Evolutionary conservation across 148 eudicot genomes (phyloP).

Genomic region (Camellia japonica): DNA sequence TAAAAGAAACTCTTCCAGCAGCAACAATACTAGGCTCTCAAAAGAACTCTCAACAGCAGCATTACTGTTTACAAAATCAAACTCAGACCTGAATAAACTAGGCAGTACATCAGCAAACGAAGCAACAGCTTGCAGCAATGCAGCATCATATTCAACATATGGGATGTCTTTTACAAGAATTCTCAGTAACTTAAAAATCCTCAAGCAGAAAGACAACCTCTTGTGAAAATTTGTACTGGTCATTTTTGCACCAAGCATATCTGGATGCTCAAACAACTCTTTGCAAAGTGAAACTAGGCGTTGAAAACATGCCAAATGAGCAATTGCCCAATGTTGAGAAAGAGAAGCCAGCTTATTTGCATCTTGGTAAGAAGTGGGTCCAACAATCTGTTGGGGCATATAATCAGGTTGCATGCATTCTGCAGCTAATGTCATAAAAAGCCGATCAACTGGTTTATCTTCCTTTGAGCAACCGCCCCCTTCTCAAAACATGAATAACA

Average conservation of each 20-base stretch:
- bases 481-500: slow-evolving; percentile 29
- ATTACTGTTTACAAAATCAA: slow-evolving; percentile 58
- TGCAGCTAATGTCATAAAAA: slow-evolving; percentile 64
- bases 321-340: slow-evolving; percentile 75
- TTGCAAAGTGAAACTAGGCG: slow-evolving; percentile 62
- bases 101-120: slow-evolving; percentile 65
- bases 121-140: slow-evolving; percentile 56
- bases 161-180: slow-evolving; percentile 51
- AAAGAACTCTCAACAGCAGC: slow-evolving; percentile 50
- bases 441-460: slow-evolving; percentile 61
- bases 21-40: slow-evolving; percentile 53
- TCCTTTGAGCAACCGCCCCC: slow-evolving; percentile 70
- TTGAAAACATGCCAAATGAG: slow-evolving; percentile 65
- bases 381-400: slow-evolving; percentile 25
- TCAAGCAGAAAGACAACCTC: slow-evolving; percentile 53
- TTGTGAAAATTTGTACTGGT: slow-evolving; percentile 38
- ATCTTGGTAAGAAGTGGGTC: slow-evolving; percentile 38
- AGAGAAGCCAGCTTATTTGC: slow-evolving; percentile 51
- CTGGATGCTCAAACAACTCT: slow-evolving; percentile 50
- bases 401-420: slow-evolving; percentile 51
- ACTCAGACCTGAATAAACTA: slow-evolving; percentile 52
- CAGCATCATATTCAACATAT: slow-evolving; percentile 51
- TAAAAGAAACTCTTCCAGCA: slow-evolving; percentile 79
- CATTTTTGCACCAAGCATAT: slow-evolving; percentile 53
- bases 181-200: slow-evolving; percentile 68